Percentiles rank a stretch among this genome's conserved stretches.
Evolutionary conservation across 768 basidiomycete genomes (phyloP).

Genomic region (Naganishia vishniacii): DNA sequence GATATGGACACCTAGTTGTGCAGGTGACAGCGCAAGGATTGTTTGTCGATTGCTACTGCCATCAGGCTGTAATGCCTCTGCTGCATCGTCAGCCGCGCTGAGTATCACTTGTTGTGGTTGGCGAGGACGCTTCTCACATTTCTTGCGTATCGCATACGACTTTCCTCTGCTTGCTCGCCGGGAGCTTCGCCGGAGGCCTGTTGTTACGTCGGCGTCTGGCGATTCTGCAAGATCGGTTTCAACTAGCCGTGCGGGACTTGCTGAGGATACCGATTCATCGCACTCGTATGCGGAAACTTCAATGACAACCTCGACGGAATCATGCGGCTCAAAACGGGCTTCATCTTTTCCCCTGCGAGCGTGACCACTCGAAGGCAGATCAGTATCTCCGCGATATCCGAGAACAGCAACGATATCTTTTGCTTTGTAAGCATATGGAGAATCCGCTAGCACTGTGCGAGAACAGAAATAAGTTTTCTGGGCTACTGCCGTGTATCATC

Average conservation of each 20-base stretch:
- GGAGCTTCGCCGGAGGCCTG: conserved; percentile 1
- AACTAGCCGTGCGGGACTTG: neutral
- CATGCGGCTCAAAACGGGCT: neutral
- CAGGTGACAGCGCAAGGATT: neutral
- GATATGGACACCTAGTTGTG: neutral
- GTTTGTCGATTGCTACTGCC: neutral
- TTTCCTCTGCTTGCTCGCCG: neutral
- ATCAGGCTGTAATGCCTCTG: neutral
- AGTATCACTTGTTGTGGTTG: neutral
- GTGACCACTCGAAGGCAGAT: too few relatives aligned
- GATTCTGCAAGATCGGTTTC: neutral
- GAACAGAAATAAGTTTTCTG: neutral
- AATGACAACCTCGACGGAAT: neutral
- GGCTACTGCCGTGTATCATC: neutral
- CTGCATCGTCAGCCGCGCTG: neutral
- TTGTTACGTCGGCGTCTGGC: neutral
- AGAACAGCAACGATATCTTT: too few relatives aligned
- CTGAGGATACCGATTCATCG: too few relatives aligned
- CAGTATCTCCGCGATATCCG: too few relatives aligned
- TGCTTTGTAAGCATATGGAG: too few relatives aligned
- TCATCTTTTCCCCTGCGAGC: neutral
- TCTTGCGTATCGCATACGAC: conserved; percentile 1
- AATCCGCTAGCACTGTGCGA: too few relatives aligned
- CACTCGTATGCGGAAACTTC: neutral
- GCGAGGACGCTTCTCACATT: neutral